A percentile compares a stretch with the other conserved stretches of the same genome.
Evolutionary conservation across 2,329 filamentous ascomycete species (phyloP).

Genomic region (Trichoderma semiorbis): DNA sequence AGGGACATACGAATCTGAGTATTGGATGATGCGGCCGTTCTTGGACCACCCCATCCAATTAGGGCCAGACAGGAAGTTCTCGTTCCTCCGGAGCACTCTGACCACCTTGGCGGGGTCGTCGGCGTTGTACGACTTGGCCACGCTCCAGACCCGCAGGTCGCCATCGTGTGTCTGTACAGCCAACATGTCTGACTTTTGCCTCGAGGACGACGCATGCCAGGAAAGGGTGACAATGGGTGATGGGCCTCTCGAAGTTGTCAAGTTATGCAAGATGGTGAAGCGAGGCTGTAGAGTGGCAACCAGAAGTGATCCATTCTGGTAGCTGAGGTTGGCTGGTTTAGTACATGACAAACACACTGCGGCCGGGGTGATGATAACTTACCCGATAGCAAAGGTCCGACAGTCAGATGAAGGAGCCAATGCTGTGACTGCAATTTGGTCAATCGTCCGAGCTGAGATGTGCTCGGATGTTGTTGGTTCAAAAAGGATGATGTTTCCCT

Average conservation of each 20-base stretch:
- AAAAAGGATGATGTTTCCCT: constrained; percentile 92
- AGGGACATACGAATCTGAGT: constrained; percentile 74
- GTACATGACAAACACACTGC: neutral
- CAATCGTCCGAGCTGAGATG: constrained; percentile 82
- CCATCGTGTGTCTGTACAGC: constrained; percentile 89
- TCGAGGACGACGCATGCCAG: constrained; percentile 95
- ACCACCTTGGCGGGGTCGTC: constrained; percentile 84
- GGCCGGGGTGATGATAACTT: constrained; percentile 28
- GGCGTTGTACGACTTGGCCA: constrained; percentile 72
- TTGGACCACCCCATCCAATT: constrained; percentile 99
- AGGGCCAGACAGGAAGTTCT: constrained; percentile 68
- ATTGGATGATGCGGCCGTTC: constrained; percentile 93
- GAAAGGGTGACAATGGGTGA: constrained; percentile 83
- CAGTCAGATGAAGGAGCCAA: constrained; percentile 86
- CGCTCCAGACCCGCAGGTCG: constrained; percentile 93
- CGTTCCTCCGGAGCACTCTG: constrained; percentile 75
- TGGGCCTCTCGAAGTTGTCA: constrained; percentile 78
- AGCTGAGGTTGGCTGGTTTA: constrained; percentile 51
- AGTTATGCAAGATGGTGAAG: constrained; percentile 90
- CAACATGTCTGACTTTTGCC: constrained; percentile 97
- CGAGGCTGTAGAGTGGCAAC: constrained; percentile 85
- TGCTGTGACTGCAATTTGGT: constrained; percentile 91
- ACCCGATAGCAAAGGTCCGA: constrained; percentile 95
- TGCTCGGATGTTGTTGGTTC: constrained; percentile 92
- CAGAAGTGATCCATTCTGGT: constrained; percentile 90